Conservation (phyloP, 2,329 filamentous ascomycete genomes). For the Phaeosphaeriaceae sp. region DNA sequence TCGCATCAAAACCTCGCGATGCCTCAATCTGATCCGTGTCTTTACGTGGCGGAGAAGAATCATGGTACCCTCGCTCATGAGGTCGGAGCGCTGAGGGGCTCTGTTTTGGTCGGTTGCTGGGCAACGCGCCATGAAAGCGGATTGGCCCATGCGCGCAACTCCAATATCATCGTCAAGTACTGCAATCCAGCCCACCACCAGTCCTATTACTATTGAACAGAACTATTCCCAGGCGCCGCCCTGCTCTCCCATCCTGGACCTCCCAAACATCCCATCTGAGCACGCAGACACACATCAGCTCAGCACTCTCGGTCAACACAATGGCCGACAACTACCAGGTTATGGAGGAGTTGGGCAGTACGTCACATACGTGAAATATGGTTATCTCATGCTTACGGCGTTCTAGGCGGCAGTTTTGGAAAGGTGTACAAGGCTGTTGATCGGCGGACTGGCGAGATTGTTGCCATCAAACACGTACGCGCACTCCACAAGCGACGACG, state of each 20-base stretch:
- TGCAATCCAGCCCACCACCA: conserved; percentile 17
- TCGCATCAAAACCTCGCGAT: not conserved
- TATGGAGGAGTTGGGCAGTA: conserved; percentile 94
- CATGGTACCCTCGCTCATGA: not conserved
- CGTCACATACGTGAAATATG: conserved; percentile 45
- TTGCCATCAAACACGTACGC: conserved; percentile 93
- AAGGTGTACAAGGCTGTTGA: conserved; percentile 97
- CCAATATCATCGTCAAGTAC: conserved; percentile 22
- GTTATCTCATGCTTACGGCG: conserved; percentile 17
- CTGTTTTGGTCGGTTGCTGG: not conserved
- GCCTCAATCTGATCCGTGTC: not conserved
- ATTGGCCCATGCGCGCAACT: conserved; percentile 12
- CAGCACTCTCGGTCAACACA: conserved; percentile 41
- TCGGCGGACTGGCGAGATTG: conserved; percentile 85
- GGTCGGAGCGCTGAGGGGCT: not conserved
- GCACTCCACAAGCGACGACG: conserved; percentile 2
- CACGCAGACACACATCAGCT: conserved; percentile 27
- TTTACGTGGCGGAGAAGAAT: not conserved
- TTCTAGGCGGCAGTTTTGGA: conserved; percentile 87
- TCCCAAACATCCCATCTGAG: conserved; percentile 12
- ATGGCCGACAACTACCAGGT: conserved; percentile 92
- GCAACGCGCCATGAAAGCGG: not conserved
- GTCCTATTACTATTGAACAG: conserved; percentile 38
- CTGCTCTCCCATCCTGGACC: conserved; percentile 33
- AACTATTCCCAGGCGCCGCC: conserved; percentile 29